Conservation (phyloP, 805 yeast species). For the Candida maltosa region DNA sequence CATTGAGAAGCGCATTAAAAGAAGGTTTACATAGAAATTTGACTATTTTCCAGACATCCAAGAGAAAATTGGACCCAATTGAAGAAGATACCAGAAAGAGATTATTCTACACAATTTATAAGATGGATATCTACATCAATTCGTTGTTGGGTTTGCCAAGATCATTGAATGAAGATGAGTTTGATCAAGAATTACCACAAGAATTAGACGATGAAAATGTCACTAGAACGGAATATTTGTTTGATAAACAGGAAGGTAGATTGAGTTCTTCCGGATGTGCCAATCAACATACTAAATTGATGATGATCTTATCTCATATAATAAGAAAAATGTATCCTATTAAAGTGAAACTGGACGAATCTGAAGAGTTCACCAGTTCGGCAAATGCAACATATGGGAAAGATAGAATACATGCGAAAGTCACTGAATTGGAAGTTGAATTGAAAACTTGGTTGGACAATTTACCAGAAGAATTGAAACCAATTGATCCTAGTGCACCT, state of each 20-base stretch:
- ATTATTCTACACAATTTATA: conserved; percentile 84
- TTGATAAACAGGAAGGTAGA: conserved; percentile 46
- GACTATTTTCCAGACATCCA: conserved; percentile 39
- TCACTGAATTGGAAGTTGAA: conserved; percentile 64
- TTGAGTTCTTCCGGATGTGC: conserved; percentile 77
- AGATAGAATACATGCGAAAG: conserved; percentile 40
- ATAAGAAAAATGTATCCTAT: conserved; percentile 75
- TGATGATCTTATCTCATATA: conserved; percentile 67
- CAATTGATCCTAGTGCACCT: conserved; percentile 53
- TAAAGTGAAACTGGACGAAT: conserved; percentile 30
- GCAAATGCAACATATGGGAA: conserved; percentile 18
- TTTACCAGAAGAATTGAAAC: conserved; percentile 68
- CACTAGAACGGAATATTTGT: conserved; percentile 56
- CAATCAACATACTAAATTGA: conserved; percentile 76
- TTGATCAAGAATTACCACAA: conserved; percentile 82
- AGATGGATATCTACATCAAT: conserved; percentile 86
- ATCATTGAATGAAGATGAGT: conserved; percentile 70
- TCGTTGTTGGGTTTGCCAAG: conserved; percentile 85
- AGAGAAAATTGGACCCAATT: conserved; percentile 63
- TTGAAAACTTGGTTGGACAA: conserved; percentile 68
- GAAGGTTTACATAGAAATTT: conserved; percentile 82
- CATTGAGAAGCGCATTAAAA: conserved; percentile 74
- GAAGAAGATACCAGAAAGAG: conserved; percentile 82
- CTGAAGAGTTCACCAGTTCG: conserved; percentile 7
- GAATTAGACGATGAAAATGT: conserved; percentile 87